Evolutionary conservation across 164 flowering plant species (phyloP).

Genomic region (Cinnamomum micranthum): DNA sequence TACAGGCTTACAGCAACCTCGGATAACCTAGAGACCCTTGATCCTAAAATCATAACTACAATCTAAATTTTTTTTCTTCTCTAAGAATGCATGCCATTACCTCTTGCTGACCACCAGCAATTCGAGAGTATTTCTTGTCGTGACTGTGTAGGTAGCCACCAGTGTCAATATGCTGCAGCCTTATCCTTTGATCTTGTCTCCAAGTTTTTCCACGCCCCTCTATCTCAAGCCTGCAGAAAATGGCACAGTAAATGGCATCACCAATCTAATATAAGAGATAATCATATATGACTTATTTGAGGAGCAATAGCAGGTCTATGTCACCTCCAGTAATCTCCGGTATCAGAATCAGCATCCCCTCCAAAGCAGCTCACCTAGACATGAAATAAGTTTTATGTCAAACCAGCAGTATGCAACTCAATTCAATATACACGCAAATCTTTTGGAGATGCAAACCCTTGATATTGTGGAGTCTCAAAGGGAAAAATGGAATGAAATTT

Average conservation of each 20-base stretch:
- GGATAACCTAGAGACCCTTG: too few relatives aligned
- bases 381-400: not conserved
- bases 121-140: conserved; percentile 83
- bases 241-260: not conserved
- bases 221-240: conserved; percentile 57
- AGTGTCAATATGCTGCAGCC: conserved; percentile 90
- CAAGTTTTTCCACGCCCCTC: conserved; percentile 91
- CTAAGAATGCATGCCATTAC: conserved; percentile 27
- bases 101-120: conserved; percentile 99
- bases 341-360: conserved; percentile 72
- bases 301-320: not conserved
- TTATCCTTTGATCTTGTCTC: conserved; percentile 91
- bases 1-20: too few relatives aligned
- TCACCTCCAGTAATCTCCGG: conserved; percentile 97
- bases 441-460: too few relatives aligned
- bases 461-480: too few relatives aligned
- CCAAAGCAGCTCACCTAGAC: conserved; percentile 95
- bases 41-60: too few relatives aligned
- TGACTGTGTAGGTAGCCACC: conserved; percentile 90
- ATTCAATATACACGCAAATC: not conserved
- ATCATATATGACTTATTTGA: not conserved
- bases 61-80: not conserved
- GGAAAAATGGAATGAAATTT: too few relatives aligned
- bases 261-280: not conserved
- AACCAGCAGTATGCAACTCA: not conserved